Conservation (phyloP, 2,329 filamentous ascomycete genomes). For the Colletotrichum endophyticum region DNA sequence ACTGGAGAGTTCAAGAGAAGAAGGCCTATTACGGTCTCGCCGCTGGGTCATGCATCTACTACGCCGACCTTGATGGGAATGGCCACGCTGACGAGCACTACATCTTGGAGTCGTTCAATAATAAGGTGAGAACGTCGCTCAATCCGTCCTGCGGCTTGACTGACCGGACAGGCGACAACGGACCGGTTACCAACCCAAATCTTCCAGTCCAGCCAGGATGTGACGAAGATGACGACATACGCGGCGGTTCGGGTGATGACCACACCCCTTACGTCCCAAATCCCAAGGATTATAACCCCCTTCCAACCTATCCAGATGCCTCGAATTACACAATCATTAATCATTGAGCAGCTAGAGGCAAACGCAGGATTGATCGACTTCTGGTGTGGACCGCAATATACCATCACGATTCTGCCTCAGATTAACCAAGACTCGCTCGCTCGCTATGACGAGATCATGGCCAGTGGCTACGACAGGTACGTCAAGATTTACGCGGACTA, state of each 20-base stretch:
- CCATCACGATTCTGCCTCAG: not conserved
- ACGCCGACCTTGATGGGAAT: slow-evolving; percentile 29
- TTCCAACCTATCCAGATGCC: not conserved
- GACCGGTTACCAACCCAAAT: not conserved
- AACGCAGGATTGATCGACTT: not conserved
- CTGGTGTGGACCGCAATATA: not conserved
- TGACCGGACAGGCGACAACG: not conserved
- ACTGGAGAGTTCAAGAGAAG: not conserved
- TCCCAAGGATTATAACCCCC: not conserved
- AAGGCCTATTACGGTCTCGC: not conserved
- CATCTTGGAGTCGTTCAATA: not conserved
- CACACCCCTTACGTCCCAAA: not conserved
- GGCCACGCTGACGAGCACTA: not conserved
- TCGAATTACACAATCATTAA: not conserved
- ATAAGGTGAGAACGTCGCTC: not conserved
- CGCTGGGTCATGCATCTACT: slow-evolving; percentile 23
- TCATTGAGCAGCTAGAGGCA: not conserved
- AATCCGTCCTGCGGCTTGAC: not conserved
- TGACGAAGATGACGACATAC: not conserved
- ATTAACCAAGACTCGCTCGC: not conserved
- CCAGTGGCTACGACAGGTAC: not conserved
- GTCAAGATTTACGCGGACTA: not conserved
- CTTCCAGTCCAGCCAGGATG: not conserved
- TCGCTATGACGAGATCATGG: not conserved
- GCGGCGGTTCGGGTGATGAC: not conserved